Percentiles rank a stretch among this genome's conserved stretches.
These are phyloP conservation scores for Hydnomerulius pinastri DNA, from an alignment of 768 basidiomycete species.

Conservation along the genomic window DNA sequence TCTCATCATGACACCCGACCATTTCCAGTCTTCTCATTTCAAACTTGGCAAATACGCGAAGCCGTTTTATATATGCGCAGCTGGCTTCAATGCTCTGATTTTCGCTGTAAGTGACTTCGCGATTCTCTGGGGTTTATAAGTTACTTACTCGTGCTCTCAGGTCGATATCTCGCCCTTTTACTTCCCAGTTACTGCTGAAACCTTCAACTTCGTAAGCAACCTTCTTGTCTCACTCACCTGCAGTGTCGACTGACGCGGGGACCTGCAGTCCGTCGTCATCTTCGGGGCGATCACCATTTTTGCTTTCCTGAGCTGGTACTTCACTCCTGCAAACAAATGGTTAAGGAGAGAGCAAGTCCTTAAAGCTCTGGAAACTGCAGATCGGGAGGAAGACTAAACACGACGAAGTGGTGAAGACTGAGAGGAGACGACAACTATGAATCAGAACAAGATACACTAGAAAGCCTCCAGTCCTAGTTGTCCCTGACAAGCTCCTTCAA, in stretches of 20 bases:
- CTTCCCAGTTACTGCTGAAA: slow-evolving; percentile 76
- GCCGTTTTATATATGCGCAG: slow-evolving; percentile 68
- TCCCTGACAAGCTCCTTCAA: slow-evolving; percentile 82
- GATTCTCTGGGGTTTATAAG: not conserved
- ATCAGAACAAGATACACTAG: slow-evolving; percentile 23
- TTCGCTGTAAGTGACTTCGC: slow-evolving; percentile 58
- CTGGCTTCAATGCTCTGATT: slow-evolving; percentile 71
- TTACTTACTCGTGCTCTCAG: slow-evolving; percentile 36
- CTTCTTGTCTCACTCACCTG: not conserved
- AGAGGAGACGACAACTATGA: too few species aligned
- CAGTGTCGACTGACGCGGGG: slow-evolving; percentile 11
- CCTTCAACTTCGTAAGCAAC: slow-evolving; percentile 81
- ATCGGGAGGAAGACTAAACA: slow-evolving; percentile 9
- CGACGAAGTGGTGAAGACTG: not conserved
- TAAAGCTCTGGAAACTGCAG: slow-evolving; percentile 43
- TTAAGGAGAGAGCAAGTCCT: slow-evolving; percentile 63
- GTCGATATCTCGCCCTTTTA: slow-evolving; percentile 85
- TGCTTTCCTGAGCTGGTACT: slow-evolving; percentile 74
- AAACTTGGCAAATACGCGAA: slow-evolving; percentile 64
- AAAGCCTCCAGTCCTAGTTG: slow-evolving; percentile 61
- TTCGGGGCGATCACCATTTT: slow-evolving; percentile 79
- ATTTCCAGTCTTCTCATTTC: slow-evolving; percentile 75
- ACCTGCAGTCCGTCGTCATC: slow-evolving; percentile 67
- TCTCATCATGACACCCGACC: slow-evolving; percentile 73
- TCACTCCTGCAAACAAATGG: slow-evolving; percentile 82